Conservation (phyloP, 495 filamentous ascomycete species). For the Talaromyces thailandensis region DNA sequence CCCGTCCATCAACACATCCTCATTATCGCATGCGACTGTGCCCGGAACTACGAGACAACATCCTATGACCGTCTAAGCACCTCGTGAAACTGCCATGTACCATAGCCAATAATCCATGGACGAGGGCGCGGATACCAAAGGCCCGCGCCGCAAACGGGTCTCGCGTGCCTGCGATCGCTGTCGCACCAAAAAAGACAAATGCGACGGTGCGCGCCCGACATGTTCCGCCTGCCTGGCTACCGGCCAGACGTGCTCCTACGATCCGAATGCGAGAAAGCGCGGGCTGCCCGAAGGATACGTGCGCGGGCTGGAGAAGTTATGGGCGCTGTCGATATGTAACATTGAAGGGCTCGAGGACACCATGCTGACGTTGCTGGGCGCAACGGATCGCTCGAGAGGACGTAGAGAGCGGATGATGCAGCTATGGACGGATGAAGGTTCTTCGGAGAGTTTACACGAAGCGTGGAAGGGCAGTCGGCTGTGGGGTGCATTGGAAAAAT, state of each 20-base stretch:
- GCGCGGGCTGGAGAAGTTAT: conserved; percentile 35
- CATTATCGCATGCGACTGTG: neutral
- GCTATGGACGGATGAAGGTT: conserved; percentile 41
- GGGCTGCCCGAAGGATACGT: conserved; percentile 44
- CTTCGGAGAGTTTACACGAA: conserved; percentile 46
- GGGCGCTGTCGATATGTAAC: conserved; percentile 37
- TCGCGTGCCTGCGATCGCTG: conserved; percentile 66
- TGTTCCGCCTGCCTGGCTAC: conserved; percentile 57
- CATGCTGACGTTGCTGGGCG: conserved; percentile 33
- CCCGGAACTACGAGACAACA: neutral
- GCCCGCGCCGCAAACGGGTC: conserved; percentile 51
- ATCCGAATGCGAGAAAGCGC: conserved; percentile 61
- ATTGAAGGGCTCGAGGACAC: conserved; percentile 41
- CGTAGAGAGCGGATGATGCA: conserved; percentile 26
- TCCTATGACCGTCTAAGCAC: neutral
- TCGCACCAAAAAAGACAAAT: conserved; percentile 60
- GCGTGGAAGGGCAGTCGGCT: conserved; percentile 49
- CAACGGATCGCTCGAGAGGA: conserved; percentile 24
- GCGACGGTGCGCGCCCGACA: conserved; percentile 54
- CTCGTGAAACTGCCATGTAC: neutral
- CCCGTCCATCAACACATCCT: neutral
- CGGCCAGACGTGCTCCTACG: conserved; percentile 56
- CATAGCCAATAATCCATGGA: conserved; percentile 26
- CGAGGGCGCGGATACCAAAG: conserved; percentile 33
- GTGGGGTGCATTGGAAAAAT: conserved; percentile 42